Conservation (phyloP, 805 yeast genomes). For the Debaryomyces prosopidis region DNA sequence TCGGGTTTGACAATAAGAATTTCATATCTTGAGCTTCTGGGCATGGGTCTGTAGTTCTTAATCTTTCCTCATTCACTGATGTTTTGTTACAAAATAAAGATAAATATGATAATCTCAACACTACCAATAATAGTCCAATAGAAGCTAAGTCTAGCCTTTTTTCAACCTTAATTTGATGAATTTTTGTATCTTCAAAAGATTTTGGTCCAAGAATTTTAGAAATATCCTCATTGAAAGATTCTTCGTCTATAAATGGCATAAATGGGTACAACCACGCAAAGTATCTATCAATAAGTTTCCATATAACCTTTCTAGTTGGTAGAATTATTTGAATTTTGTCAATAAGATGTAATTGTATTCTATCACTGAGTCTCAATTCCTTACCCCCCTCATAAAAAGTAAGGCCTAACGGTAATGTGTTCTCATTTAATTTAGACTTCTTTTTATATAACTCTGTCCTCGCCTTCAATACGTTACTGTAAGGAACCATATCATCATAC, state of each 20-base stretch:
- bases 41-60: constrained; percentile 21
- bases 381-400: constrained; percentile 32
- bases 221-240: constrained; percentile 29
- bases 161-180: constrained; percentile 28
- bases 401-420: constrained; percentile 29
- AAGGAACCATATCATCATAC: constrained; percentile 32
- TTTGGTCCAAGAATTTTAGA: constrained; percentile 34
- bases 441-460: constrained; percentile 8
- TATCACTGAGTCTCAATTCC: constrained; percentile 29
- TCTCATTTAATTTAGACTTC: constrained; percentile 16
- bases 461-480: constrained; percentile 21
- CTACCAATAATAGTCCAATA: constrained; percentile 39
- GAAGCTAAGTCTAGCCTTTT: constrained; percentile 41
- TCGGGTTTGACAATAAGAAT: constrained; percentile 47
- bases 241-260: constrained; percentile 47
- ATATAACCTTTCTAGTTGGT: constrained; percentile 40
- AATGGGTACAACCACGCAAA: constrained; percentile 47
- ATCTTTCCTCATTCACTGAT: constrained; percentile 26
- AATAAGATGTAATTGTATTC: constrained; percentile 32
- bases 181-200: constrained; percentile 21
- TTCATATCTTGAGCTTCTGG: constrained; percentile 25
- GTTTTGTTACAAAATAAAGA: constrained; percentile 36
- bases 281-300: constrained; percentile 43
- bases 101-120: constrained; percentile 43
- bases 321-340: constrained; percentile 34